A percentile compares a stretch with the other conserved stretches of the same genome.
Conservation (phyloP, 2,329 filamentous ascomycete genomes). For the Rachicladosporium sp. region DNA sequence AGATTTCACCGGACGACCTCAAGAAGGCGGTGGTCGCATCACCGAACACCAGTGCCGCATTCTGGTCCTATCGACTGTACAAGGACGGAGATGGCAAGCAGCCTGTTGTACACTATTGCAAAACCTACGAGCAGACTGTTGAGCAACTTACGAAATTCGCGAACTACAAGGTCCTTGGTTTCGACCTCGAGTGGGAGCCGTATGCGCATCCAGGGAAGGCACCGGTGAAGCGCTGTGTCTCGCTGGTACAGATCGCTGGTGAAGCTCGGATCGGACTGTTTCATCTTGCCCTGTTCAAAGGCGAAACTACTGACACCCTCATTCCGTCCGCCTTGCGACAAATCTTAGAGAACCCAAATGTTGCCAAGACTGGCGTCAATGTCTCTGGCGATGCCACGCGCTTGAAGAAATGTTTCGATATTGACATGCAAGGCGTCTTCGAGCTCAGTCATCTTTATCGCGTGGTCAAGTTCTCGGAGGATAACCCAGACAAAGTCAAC, state of each 20-base stretch:
- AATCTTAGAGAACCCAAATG: slow-evolving; percentile 57
- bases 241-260: slow-evolving; percentile 71
- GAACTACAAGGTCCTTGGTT: slow-evolving; percentile 60
- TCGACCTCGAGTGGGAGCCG: slow-evolving; percentile 75
- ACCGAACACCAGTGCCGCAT: slow-evolving; percentile 16
- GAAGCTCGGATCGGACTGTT: slow-evolving; percentile 67
- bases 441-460: slow-evolving; percentile 77
- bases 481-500: slow-evolving; percentile 47
- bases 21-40: slow-evolving; percentile 18
- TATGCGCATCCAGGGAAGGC: slow-evolving; percentile 22
- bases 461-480: slow-evolving; percentile 54
- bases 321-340: slow-evolving; percentile 57
- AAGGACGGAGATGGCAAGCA: slow-evolving; percentile 40
- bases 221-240: slow-evolving; percentile 56
- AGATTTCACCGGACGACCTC: slow-evolving; percentile 16
- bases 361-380: slow-evolving; percentile 66
- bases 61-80: slow-evolving; percentile 59
- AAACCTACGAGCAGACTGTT: slow-evolving; percentile 54
- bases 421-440: slow-evolving; percentile 56
- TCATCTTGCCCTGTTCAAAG: slow-evolving; percentile 53
- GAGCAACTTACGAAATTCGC: slow-evolving; percentile 53
- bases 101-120: slow-evolving; percentile 69
- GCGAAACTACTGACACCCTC: slow-evolving; percentile 37
- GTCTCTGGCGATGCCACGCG: slow-evolving; percentile 57
- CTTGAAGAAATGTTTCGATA: slow-evolving; percentile 50